Evolutionary conservation across 139 green algal species (phyloP).

Genomic region (Dunaliella primolecta): DNA sequence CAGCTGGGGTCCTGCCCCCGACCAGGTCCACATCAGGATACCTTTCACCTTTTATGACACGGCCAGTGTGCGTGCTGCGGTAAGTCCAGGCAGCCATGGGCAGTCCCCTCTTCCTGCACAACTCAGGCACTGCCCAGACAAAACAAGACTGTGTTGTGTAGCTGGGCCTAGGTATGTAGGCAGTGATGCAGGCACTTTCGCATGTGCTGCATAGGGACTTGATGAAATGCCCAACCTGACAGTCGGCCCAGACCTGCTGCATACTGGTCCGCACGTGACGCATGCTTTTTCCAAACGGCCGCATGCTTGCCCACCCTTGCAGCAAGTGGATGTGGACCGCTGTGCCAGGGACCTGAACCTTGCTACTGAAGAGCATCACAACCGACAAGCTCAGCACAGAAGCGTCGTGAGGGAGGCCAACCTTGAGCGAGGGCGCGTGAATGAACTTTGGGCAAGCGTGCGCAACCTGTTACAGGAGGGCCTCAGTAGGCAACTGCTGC

Average conservation of each 20-base stretch:
- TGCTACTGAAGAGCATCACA: neutral
- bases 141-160: too few species aligned
- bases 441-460: neutral
- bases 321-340: neutral
- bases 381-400: neutral
- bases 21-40: neutral
- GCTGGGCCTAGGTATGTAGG: too few species aligned
- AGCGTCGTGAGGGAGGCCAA: neutral
- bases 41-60: neutral
- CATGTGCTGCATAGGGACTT: too few species aligned
- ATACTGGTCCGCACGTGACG: too few species aligned
- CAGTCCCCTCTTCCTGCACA: too few species aligned
- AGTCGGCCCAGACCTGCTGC: too few species aligned
- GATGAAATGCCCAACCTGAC: too few species aligned
- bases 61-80: neutral
- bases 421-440: neutral
- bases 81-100: neutral
- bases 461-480: neutral
- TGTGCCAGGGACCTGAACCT: neutral
- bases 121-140: too few species aligned
- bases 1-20: neutral
- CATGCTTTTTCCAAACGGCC: neutral
- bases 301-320: neutral
- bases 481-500: neutral
- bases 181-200: too few species aligned